Evolutionary conservation across 192 early-diverging fungal species (phyloP).

Genomic region (Spizellomyces sp.): DNA sequence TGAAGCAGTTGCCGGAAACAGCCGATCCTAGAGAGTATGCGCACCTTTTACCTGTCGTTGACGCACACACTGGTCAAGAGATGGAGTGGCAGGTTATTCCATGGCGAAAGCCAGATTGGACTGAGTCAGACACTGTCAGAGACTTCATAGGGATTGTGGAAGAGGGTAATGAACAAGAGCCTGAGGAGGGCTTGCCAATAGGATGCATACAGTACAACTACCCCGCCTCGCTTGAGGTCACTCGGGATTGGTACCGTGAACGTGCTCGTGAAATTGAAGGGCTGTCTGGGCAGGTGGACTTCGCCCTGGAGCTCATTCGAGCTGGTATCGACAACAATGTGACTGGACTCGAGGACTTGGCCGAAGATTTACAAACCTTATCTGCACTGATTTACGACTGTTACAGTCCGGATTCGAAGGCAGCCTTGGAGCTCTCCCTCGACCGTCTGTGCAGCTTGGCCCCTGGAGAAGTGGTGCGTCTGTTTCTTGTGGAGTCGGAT

Average conservation of each 20-base stretch:
- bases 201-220: conserved; percentile 29
- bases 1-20: conserved; percentile 62
- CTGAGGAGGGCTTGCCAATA: neutral
- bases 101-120: conserved; percentile 65
- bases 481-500: conserved; percentile 7
- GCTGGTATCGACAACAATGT: conserved; percentile 55
- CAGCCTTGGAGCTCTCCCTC: conserved; percentile 29
- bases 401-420: conserved; percentile 31
- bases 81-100: conserved; percentile 47
- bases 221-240: conserved; percentile 44
- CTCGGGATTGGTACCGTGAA: conserved; percentile 63
- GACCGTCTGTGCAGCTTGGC: conserved; percentile 41
- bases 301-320: conserved; percentile 57
- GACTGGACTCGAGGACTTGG: conserved; percentile 48
- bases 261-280: conserved; percentile 59
- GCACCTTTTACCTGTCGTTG: conserved; percentile 36
- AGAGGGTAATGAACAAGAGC: conserved; percentile 30
- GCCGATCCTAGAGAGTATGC: conserved; percentile 42
- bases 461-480: conserved; percentile 32
- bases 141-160: conserved; percentile 36
- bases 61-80: conserved; percentile 31
- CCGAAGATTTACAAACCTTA: conserved; percentile 60
- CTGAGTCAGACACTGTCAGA: conserved; percentile 49
- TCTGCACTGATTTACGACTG: conserved; percentile 63
- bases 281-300: conserved; percentile 51